phyloP scores from a whole-genome alignment of 768 basidiomycete species.

The Trametes cubensis region DNA sequence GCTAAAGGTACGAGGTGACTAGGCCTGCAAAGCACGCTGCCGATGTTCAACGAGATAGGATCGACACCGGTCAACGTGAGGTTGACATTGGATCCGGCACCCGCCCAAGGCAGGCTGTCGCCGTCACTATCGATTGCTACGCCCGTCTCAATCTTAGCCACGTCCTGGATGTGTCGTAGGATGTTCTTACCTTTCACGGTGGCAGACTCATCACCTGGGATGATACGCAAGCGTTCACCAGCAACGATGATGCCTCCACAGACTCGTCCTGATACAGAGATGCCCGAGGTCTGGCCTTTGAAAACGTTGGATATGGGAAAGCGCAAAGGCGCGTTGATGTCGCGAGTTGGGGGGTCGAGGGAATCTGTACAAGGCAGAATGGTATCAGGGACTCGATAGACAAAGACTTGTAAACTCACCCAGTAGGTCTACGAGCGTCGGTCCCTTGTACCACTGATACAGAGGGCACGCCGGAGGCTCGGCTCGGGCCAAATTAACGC shows the following conservation, averaged over 20 bases:
- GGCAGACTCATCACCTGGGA: conserved; percentile 91
- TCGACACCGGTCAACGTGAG: conserved; percentile 84
- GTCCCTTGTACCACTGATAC: conserved; percentile 80
- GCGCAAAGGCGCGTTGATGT: conserved; percentile 75
- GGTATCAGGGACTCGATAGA: conserved; percentile 2
- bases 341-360: conserved; percentile 78
- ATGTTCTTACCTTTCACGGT: conserved; percentile 62
- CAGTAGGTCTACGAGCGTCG: conserved; percentile 80
- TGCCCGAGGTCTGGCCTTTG: conserved; percentile 80
- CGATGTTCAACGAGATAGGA: conserved; percentile 81
- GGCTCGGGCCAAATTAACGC: conserved; percentile 73
- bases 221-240: conserved; percentile 81
- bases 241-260: conserved; percentile 90
- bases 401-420: conserved; percentile 49
- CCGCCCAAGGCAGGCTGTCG: conserved; percentile 78
- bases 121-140: conserved; percentile 87
- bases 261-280: conserved; percentile 80
- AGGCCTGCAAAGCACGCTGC: conserved; percentile 84
- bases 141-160: background rate
- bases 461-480: conserved; percentile 52
- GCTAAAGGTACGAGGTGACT: conserved; percentile 74
- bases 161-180: background rate
- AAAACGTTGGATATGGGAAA: conserved; percentile 95
- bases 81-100: conserved; percentile 88
- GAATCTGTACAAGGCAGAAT: conserved; percentile 52